These are phyloP conservation scores for Boechera stricta DNA, from an alignment of 345 rosid genomes.

Conservation along the genomic window DNA sequence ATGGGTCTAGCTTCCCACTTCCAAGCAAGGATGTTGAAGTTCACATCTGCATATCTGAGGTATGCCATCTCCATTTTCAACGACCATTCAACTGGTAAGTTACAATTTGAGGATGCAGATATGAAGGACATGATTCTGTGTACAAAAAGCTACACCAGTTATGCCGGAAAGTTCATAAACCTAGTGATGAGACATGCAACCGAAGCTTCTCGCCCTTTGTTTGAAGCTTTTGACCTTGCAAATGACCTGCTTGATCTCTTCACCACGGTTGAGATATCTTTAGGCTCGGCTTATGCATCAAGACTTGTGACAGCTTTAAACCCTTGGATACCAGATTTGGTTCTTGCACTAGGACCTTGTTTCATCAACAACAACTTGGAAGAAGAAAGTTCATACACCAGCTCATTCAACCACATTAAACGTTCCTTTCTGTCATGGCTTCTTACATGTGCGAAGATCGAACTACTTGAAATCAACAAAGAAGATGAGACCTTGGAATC, in stretches of 20 bases:
- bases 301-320: conserved; percentile 60
- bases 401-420: conserved; percentile 52
- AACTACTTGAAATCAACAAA: conserved; percentile 55
- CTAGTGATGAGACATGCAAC: conserved; percentile 54
- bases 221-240: conserved; percentile 66
- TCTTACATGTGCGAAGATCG: conserved; percentile 55
- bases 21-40: conserved; percentile 57
- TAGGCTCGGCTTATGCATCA: conserved; percentile 60
- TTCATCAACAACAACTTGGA: conserved; percentile 46
- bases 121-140: conserved; percentile 58
- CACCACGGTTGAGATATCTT: conserved; percentile 51
- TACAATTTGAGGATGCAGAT: conserved; percentile 58
- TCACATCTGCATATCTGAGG: conserved; percentile 61
- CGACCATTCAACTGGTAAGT: conserved; percentile 46
- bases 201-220: conserved; percentile 52
- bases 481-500: conserved; percentile 46
- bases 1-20: conserved; percentile 56
- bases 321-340: conserved; percentile 90
- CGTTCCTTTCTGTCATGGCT: conserved; percentile 70
- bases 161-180: conserved; percentile 74
- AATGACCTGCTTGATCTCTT: conserved; percentile 66
- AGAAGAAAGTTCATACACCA: conserved; percentile 44
- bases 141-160: conserved; percentile 76
- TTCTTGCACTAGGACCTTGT: conserved; percentile 72
- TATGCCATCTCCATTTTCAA: conserved; percentile 49